phyloP scores from a whole-genome alignment of 805 yeast genomes.

The Millerozyma acaciae region DNA sequence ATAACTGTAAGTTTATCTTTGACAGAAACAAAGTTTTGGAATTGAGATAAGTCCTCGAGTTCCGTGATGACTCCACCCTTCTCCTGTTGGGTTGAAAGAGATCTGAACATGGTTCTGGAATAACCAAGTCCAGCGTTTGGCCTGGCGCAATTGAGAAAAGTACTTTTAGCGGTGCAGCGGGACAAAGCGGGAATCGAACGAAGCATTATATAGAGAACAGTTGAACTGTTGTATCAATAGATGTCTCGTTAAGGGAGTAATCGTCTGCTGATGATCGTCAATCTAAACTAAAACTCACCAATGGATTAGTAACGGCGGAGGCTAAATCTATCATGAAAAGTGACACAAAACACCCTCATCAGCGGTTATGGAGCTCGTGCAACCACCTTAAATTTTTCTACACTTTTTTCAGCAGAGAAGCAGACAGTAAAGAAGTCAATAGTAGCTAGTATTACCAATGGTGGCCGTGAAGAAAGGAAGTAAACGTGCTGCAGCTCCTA shows the following conservation, averaged over 20 bases:
- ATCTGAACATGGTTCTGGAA: too few species aligned
- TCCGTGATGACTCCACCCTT: constrained; percentile 19
- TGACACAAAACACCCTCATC: constrained; percentile 1
- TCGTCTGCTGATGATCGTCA: too few species aligned
- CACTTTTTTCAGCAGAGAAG: not conserved
- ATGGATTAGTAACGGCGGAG: constrained; percentile 6
- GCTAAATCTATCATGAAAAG: too few species aligned
- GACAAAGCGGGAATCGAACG: too few species aligned
- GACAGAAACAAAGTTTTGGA: constrained; percentile 19
- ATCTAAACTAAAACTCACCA: too few species aligned
- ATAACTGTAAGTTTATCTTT: constrained; percentile 29
- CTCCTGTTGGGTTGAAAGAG: too few species aligned
- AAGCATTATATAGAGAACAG: too few species aligned
- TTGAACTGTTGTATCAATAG: too few species aligned
- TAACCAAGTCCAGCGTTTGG: too few species aligned
- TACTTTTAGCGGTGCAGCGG: too few species aligned
- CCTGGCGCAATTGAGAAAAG: too few species aligned
- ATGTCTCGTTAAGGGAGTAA: too few species aligned
- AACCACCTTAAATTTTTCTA: not conserved
- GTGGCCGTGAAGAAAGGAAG: constrained; percentile 24
- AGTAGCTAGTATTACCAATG: constrained; percentile 11
- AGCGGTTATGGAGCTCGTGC: not conserved
- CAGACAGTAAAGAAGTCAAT: not conserved
- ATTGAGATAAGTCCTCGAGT: constrained; percentile 22
- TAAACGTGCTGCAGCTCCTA: constrained; percentile 25